Percentiles rank a stretch among this genome's conserved stretches.
Evolutionary conservation across 257 asterid genomes (phyloP).

Genomic region (Cynanchum wilfordii): DNA sequence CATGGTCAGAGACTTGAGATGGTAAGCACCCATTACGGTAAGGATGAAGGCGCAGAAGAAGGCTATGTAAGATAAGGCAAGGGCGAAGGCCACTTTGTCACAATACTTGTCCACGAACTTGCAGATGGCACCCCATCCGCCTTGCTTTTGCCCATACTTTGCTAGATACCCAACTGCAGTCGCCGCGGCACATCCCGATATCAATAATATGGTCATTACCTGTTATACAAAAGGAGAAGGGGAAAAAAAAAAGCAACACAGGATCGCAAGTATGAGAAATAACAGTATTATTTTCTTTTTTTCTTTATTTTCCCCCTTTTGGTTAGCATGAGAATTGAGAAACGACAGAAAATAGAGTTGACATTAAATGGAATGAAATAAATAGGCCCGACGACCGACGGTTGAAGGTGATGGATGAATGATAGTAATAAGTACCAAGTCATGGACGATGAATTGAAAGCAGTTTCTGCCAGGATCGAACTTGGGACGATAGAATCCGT

Average conservation of each 20-base stretch:
- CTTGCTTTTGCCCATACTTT: conserved; percentile 17
- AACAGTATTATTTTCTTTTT: no score
- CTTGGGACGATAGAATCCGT: not conserved
- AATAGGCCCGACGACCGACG: no score
- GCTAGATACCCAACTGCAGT: conserved; percentile 17
- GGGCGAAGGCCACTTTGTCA: not conserved
- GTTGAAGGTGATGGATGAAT: not conserved
- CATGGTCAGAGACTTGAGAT: conserved; percentile 16
- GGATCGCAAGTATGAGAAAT: no score
- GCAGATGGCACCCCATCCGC: conserved; percentile 10
- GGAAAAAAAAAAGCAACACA: no score
- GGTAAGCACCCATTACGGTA: conserved; percentile 12
- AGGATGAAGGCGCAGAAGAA: conserved; percentile 13
- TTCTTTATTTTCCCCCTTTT: no score
- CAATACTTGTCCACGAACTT: conserved; percentile 11
- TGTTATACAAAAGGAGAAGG: not conserved
- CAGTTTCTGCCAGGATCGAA: not conserved
- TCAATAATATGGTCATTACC: conserved; percentile 11
- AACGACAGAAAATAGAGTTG: no score
- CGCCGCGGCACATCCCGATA: conserved; percentile 17
- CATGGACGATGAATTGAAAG: conserved; percentile 13
- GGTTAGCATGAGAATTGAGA: no score
- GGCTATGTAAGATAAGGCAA: conserved; percentile 11
- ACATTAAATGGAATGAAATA: not conserved
- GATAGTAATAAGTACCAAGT: conserved; percentile 9